phyloP scores from a whole-genome alignment of 495 filamentous ascomycete genomes.

The Geopyxis carbonaria region DNA sequence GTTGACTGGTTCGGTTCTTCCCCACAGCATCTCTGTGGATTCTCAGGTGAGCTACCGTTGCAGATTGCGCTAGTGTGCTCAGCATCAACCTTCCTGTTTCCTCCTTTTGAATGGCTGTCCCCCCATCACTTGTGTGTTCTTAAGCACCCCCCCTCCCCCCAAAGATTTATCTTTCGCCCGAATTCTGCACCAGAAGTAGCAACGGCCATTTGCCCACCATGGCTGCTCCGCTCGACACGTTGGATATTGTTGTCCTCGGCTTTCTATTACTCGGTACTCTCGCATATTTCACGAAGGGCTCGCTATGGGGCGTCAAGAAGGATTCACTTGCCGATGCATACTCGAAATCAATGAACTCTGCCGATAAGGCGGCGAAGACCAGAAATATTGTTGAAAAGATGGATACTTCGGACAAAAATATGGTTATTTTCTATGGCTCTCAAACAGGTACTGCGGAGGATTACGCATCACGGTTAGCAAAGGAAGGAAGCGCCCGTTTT shows the following conservation, averaged over 20 bases:
- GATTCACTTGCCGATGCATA: slow-evolving; percentile 70
- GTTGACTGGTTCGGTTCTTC: no score
- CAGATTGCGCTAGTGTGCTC: no score
- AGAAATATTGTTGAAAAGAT: slow-evolving; percentile 88
- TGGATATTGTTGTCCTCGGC: slow-evolving; percentile 81
- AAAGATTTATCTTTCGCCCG: no score
- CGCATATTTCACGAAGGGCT: slow-evolving; percentile 95
- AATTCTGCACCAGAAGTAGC: no score
- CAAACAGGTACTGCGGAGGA: slow-evolving; percentile 98
- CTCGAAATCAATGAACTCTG: slow-evolving; percentile 39
- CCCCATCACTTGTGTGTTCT: no score
- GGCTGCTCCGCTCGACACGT: slow-evolving; percentile 89
- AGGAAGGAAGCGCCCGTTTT: slow-evolving; percentile 91
- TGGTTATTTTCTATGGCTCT: slow-evolving; percentile 94
- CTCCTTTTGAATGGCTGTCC: no score
- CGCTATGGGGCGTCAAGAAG: slow-evolving; percentile 70
- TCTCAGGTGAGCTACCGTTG: no score
- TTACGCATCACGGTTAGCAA: slow-evolving; percentile 91
- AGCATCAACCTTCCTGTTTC: no score
- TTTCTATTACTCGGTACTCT: slow-evolving; percentile 69
- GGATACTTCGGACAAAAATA: slow-evolving; percentile 90
- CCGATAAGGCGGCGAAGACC: slow-evolving; percentile 65
- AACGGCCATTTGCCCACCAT: no score
- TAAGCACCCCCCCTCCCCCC: no score
- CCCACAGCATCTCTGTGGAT: no score